phyloP scores from a whole-genome alignment of 148 eudicot species.

The Cornus controversa region DNA sequence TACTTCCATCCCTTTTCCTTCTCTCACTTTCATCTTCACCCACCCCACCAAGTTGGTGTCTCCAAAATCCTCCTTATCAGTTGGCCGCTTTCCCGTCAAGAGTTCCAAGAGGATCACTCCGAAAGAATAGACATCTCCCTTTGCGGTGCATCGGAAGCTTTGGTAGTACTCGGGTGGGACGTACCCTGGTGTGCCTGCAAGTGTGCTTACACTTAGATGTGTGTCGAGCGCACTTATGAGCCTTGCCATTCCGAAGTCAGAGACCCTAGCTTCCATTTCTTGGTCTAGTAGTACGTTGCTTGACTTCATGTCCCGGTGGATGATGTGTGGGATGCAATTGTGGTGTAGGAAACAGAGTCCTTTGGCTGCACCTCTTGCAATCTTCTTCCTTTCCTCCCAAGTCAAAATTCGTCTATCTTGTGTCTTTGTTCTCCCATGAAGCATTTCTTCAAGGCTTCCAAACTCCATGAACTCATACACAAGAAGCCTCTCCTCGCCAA shows the following conservation, averaged over 20 bases:
- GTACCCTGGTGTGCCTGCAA: conserved; percentile 96
- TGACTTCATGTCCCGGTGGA: conserved; percentile 95
- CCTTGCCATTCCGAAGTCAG: conserved; percentile 98
- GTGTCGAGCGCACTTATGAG: conserved; percentile 97
- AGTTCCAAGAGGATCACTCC: conserved; percentile 86
- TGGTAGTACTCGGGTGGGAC: conserved; percentile 98
- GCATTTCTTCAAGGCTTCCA: conserved; percentile 94
- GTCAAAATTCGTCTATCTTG: conserved; percentile 49
- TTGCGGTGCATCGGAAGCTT: conserved; percentile 91
- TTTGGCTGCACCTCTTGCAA: conserved; percentile 91
- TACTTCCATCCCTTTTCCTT: conserved; percentile 89
- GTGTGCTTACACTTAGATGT: conserved; percentile 89
- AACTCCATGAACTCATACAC: conserved; percentile 88
- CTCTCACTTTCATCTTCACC: conserved; percentile 85
- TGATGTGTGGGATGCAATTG: conserved; percentile 94
- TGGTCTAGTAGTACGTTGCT: conserved; percentile 82
- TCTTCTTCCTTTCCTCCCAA: conserved; percentile 90
- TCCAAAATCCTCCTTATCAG: conserved; percentile 93
- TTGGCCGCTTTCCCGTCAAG: conserved; percentile 80
- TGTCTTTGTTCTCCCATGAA: conserved; percentile 48
- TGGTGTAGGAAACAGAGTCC: conserved; percentile 96
- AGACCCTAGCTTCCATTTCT: conserved; percentile 82
- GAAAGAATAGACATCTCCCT: conserved; percentile 88
- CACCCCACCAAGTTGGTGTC: conserved; percentile 95
- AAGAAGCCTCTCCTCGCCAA: conserved; percentile 87